These are phyloP conservation scores for Comarum palustre DNA, from an alignment of 306 rosid genomes.

Conservation along the genomic window DNA sequence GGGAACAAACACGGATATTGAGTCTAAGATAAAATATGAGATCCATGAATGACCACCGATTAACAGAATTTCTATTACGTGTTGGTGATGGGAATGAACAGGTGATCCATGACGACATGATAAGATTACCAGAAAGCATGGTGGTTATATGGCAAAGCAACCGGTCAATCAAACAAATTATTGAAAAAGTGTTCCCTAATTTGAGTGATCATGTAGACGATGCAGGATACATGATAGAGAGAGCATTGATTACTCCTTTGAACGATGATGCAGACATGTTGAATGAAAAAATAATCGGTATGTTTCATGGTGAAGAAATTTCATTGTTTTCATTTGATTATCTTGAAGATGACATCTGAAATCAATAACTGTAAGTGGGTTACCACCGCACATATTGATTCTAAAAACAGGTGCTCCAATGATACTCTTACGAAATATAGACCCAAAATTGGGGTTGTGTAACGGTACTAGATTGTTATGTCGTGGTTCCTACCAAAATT, in stretches of 20 bases:
- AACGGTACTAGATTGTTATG: not conserved
- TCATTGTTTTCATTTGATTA: not conserved
- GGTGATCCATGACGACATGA: not conserved
- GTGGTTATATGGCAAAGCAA: not conserved
- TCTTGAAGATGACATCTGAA: not conserved
- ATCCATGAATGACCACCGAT: not conserved
- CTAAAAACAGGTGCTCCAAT: too few relatives aligned
- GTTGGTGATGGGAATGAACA: not conserved
- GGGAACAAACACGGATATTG: not conserved
- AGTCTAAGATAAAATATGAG: not conserved
- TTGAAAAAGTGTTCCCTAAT: not conserved
- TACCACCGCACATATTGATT: not conserved
- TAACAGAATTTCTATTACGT: not conserved
- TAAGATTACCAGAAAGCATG: not conserved
- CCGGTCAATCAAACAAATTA: not conserved
- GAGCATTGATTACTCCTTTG: not conserved
- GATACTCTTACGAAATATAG: not conserved
- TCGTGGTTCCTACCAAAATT: not conserved
- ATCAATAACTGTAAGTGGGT: not conserved
- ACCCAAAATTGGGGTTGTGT: not conserved
- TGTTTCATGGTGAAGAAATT: not conserved
- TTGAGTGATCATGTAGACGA: not conserved
- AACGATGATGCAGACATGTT: not conserved
- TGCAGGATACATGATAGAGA: conserved; percentile 1
- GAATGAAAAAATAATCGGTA: not conserved